phyloP scores from a whole-genome alignment of 1,284 basidiomycete genomes.

The Ustilago nuda region DNA sequence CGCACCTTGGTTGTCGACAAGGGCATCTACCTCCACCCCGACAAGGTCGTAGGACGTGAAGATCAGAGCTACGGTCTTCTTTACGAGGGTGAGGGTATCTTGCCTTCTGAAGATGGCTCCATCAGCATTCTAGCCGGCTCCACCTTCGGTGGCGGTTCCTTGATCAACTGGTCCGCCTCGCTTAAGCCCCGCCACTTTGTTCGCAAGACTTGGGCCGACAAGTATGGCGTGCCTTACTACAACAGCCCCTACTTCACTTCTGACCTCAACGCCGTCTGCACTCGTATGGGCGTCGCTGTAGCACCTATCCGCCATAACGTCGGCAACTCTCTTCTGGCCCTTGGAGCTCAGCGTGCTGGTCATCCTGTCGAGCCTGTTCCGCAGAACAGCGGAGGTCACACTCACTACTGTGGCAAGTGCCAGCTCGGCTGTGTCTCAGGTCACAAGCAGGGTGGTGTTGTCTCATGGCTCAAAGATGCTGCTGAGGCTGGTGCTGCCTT shows the following conservation, averaged over 20 bases:
- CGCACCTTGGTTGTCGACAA: slow-evolving; percentile 71
- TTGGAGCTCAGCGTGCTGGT: slow-evolving; percentile 66
- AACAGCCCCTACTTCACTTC: slow-evolving; percentile 66
- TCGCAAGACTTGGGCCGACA: slow-evolving; percentile 70
- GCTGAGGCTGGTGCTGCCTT: slow-evolving; percentile 69
- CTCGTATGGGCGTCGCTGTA: slow-evolving; percentile 70
- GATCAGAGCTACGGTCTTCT: slow-evolving; percentile 68
- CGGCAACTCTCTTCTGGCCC: slow-evolving; percentile 68
- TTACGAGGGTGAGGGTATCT: slow-evolving; percentile 70
- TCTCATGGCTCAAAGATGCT: slow-evolving; percentile 69
- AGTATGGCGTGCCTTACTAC: slow-evolving; percentile 69
- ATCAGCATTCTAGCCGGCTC: slow-evolving; percentile 70
- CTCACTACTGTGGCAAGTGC: slow-evolving; percentile 71
- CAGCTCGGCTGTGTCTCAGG: slow-evolving; percentile 69
- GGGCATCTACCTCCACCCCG: slow-evolving; percentile 69
- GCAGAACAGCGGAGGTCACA: slow-evolving; percentile 70
- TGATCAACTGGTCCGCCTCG: slow-evolving; percentile 72
- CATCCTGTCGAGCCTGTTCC: slow-evolving; percentile 67
- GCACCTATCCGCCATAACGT: slow-evolving; percentile 69
- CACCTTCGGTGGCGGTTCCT: slow-evolving; percentile 71
- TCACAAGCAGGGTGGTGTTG: slow-evolving; percentile 69
- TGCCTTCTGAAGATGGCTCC: slow-evolving; percentile 69
- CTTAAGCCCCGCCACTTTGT: slow-evolving; percentile 70
- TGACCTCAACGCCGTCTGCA: slow-evolving; percentile 69
- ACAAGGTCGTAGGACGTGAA: slow-evolving; percentile 68